These are phyloP conservation scores for Diaporthe longicolla DNA, from an alignment of 2,329 filamentous ascomycete genomes.

Conservation along the genomic window DNA sequence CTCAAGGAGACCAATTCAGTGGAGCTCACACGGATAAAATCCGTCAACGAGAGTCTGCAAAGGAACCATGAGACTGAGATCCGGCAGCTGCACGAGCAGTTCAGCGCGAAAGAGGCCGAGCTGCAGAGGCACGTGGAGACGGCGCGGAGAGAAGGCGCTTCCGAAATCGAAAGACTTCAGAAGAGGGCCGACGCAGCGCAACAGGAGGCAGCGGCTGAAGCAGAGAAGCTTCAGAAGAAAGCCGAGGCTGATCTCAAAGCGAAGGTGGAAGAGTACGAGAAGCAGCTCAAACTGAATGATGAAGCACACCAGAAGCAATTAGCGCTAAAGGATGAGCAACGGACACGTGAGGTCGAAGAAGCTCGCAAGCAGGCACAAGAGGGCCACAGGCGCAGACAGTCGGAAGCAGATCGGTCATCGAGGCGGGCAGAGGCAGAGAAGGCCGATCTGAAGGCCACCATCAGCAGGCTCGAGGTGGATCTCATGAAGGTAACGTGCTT, in stretches of 20 bases:
- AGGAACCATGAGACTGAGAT: slow-evolving; percentile 78
- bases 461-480: slow-evolving; percentile 74
- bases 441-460: slow-evolving; percentile 72
- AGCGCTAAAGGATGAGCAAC: slow-evolving; percentile 53
- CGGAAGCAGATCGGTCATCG: slow-evolving; percentile 61
- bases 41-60: slow-evolving; percentile 79
- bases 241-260: slow-evolving; percentile 25
- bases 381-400: slow-evolving; percentile 47
- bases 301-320: slow-evolving; percentile 41
- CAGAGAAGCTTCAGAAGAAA: slow-evolving; percentile 12
- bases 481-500: slow-evolving; percentile 66
- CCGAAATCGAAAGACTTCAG: slow-evolving; percentile 57
- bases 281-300: slow-evolving; percentile 33
- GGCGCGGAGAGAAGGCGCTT: slow-evolving; percentile 34
- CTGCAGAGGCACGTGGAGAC: slow-evolving; percentile 44
- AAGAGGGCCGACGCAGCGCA: slow-evolving; percentile 66
- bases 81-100: slow-evolving; percentile 58
- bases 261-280: slow-evolving; percentile 30
- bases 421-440: slow-evolving; percentile 71
- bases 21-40: slow-evolving; percentile 63
- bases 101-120: slow-evolving; percentile 62
- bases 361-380: slow-evolving; percentile 63
- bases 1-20: slow-evolving; percentile 70
- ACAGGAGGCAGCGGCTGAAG: slow-evolving; percentile 50
- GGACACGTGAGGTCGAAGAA: slow-evolving; percentile 57